Evolutionary conservation across 1,284 basidiomycete species (phyloP).

Genomic region (Ceratobasidium papillatum): DNA sequence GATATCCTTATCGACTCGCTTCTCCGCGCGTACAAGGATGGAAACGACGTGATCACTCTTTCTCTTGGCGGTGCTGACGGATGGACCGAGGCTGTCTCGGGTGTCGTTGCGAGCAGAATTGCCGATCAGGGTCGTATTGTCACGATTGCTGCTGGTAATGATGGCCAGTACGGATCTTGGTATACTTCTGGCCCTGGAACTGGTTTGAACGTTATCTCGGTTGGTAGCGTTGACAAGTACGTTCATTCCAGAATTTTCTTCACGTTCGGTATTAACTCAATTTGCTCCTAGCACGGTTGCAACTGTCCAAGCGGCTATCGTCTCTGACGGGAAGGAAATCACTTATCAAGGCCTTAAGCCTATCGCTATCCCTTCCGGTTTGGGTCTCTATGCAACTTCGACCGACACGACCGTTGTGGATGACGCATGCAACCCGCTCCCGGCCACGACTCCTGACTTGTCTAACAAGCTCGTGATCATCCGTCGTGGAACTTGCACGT

Average conservation of each 20-base stretch:
- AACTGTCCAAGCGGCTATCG: slow-evolving; percentile 32
- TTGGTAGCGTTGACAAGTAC: slow-evolving; percentile 44
- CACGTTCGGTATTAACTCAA: neutral
- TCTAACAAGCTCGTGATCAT: slow-evolving; percentile 60
- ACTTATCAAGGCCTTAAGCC: slow-evolving; percentile 45
- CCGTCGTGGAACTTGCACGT: slow-evolving; percentile 62
- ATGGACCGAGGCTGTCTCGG: slow-evolving; percentile 52
- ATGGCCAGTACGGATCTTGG: slow-evolving; percentile 44
- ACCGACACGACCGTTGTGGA: slow-evolving; percentile 50
- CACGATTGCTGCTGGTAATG: slow-evolving; percentile 43
- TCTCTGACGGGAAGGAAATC: slow-evolving; percentile 34
- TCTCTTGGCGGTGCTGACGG: slow-evolving; percentile 50
- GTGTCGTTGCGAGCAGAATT: slow-evolving; percentile 51
- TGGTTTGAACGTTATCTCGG: slow-evolving; percentile 42
- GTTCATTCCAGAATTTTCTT: neutral
- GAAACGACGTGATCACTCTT: slow-evolving; percentile 56
- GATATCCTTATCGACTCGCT: slow-evolving; percentile 44
- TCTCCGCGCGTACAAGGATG: slow-evolving; percentile 48
- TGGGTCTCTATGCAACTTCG: slow-evolving; percentile 48
- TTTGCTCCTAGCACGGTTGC: neutral
- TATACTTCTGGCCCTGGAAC: slow-evolving; percentile 42
- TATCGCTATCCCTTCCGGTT: slow-evolving; percentile 37
- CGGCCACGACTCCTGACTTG: slow-evolving; percentile 62
- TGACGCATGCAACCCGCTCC: slow-evolving; percentile 65
- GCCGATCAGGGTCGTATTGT: slow-evolving; percentile 51